Evolutionary conservation across 139 green algal genomes (phyloP), one percentile per base, ranked within the genome.

Genomic region (Picochlorum sp.): DNA sequence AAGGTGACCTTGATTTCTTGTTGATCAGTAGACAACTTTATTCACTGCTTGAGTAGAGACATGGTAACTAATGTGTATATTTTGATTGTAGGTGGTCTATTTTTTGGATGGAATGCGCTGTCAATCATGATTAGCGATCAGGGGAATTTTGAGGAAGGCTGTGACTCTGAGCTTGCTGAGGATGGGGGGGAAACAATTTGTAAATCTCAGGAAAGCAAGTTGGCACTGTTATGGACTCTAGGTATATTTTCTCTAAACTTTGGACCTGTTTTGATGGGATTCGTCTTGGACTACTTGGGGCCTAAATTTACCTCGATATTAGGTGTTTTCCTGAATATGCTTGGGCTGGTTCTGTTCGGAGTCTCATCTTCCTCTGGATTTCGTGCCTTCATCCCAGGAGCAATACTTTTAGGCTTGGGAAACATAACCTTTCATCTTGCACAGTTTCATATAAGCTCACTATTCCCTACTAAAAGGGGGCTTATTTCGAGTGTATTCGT

Each of bases 241-340:
- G 76, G 76, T 32, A 74, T 79, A 6, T 83, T 83, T 68, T 72
- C 73, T 5, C 55, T 83, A 14, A 83, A 83, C 52, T 83, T 70
- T 55, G 76, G 76, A 10, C 76, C 76, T 28, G 72, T 82, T 18
- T 31, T 78, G 24, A 72, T 82, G 28, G 75, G 75, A 13, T 69
- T 72, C 26, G 51, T 83, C 8, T 65, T 83, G 22, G 76, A 83
- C 39, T 81, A 51, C 5, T 29, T 79, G 0, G 76, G 76, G 0
- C 76, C 76, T 28, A 81, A 79, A 53, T 62, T 81, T 6, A 81
- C 76, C 3, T 53, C 55, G 41, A 72, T 81, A 25, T 4, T 81
- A 13, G 76, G 76, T 22, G 59, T 67, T 1, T 33, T 73, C 18
- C 69, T 83, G 8, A 83, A 83, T 59, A 79, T 79, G 55, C 14